phyloP scores from a whole-genome alignment of 495 filamentous ascomycete species.

The Alectoria sarmentosa region DNA sequence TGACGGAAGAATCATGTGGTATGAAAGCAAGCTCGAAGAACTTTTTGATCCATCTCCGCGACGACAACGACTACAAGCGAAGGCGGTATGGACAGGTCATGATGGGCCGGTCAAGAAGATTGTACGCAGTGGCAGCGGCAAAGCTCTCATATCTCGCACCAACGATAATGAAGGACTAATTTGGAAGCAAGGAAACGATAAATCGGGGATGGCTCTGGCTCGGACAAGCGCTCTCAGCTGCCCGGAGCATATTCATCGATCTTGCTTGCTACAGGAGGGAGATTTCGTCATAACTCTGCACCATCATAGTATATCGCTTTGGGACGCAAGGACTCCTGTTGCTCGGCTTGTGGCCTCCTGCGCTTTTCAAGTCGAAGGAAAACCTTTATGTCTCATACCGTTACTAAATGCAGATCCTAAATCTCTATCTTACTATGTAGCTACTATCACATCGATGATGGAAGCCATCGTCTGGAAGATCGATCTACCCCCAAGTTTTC shows the following conservation, averaged over 20 bases:
- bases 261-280: conserved; percentile 65
- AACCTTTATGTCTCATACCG: conserved; percentile 74
- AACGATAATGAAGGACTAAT: conserved; percentile 71
- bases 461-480: conserved; percentile 84
- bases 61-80: conserved; percentile 50
- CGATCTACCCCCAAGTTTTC: conserved; percentile 37
- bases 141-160: conserved; percentile 74
- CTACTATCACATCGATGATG: conserved; percentile 75
- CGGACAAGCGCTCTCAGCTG: conserved; percentile 66
- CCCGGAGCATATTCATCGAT: conserved; percentile 72
- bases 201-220: conserved; percentile 45
- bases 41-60: conserved; percentile 74
- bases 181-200: conserved; percentile 60
- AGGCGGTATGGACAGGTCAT: conserved; percentile 76
- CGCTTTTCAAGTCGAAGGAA: conserved; percentile 56
- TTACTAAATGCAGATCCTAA: conserved; percentile 58
- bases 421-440: conserved; percentile 53
- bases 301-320: conserved; percentile 67
- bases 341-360: conserved; percentile 51
- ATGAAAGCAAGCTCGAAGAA: conserved; percentile 67
- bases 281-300: conserved; percentile 77
- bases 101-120: conserved; percentile 74
- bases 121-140: conserved; percentile 71
- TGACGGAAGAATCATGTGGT: conserved; percentile 77
- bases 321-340: conserved; percentile 59